These are phyloP conservation scores for Carex sylvatica DNA, from an alignment of 202 grass and related monocot genomes.

Conservation along the genomic window DNA sequence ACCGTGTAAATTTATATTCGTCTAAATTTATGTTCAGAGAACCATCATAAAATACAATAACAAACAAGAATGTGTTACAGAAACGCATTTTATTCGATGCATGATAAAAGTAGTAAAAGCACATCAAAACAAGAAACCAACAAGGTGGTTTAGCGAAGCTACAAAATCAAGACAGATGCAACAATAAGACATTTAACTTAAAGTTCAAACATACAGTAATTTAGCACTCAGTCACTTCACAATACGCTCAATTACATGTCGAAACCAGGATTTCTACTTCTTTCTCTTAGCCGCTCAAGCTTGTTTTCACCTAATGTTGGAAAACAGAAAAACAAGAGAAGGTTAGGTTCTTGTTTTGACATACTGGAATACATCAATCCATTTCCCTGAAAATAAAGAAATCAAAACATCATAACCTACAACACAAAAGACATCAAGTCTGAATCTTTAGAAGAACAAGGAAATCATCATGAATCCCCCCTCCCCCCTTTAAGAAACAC, in stretches of 20 bases:
- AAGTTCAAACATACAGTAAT: not conserved
- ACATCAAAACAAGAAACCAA: not conserved
- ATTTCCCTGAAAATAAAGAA: not conserved
- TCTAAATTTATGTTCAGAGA: not conserved
- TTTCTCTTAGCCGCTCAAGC: not conserved
- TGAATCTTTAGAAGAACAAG: no score
- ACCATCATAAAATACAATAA: not conserved
- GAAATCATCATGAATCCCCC: no score
- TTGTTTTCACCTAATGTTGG: not conserved
- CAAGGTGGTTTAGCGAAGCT: not conserved
- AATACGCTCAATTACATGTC: constrained; percentile 1
- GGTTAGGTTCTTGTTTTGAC: not conserved
- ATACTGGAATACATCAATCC: not conserved
- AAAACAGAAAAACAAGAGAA: not conserved
- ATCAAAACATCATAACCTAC: no score
- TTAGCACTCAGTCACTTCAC: not conserved
- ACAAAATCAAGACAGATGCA: not conserved
- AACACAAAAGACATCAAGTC: no score
- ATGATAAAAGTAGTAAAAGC: not conserved
- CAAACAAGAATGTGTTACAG: not conserved
- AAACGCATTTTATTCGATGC: not conserved
- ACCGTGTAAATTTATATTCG: not conserved
- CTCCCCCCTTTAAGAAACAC: no score
- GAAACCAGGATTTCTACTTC: not conserved
- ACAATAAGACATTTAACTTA: constrained; percentile 13